Evolutionary conservation across 257 asterid species (phyloP), one percentile per base, ranked within the genome.

Genomic region (Schizonepeta tenuifolia): DNA sequence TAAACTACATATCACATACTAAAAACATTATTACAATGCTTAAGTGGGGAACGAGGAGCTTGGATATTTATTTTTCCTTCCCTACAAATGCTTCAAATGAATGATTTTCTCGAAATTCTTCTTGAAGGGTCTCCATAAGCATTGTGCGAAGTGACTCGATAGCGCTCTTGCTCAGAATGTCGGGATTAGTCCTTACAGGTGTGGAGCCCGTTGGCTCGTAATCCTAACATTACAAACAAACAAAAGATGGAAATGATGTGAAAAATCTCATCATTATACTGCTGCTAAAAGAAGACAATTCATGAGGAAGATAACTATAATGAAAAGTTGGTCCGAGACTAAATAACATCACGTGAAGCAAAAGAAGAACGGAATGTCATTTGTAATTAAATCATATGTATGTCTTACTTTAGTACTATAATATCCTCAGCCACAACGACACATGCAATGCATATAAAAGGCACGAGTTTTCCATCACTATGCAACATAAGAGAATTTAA

Each of bases 131-230:
- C 33, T 88, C 98, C 86, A 87, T 73, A 22, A 97, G 97, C 96
- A 84, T 73, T 57, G 97, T 81, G 9, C 95, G 76, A 8, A 92
- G 87, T 43, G 95, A 87, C 82, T 92, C 98, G 1, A 90, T 90
- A 0, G 84, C 77, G 50, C 77, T 78, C 77, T 90, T 88, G 84
- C 87, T 83, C 15, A 96, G 98, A 80, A 87, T 78, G 54, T 86
- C 91, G 2, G 83, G 69, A 81, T 92, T 96, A 12, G 70, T 33
- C 63, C 90, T 71, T 5, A 36, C 35, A 15, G 97, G 98, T 10
- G 97, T 88, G 20, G 83, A 66, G 6, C 98, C 96, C 0, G 95
- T 90, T 31, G 96, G 85, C 77, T 87, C 95, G 35, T 92, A 92
- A 57, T 87, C 96, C 97, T 92, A 79, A 13, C 8, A 76, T 73